phyloP scores from a whole-genome alignment of 106 monocot genomes.

The Dendrobium huoshanense region DNA sequence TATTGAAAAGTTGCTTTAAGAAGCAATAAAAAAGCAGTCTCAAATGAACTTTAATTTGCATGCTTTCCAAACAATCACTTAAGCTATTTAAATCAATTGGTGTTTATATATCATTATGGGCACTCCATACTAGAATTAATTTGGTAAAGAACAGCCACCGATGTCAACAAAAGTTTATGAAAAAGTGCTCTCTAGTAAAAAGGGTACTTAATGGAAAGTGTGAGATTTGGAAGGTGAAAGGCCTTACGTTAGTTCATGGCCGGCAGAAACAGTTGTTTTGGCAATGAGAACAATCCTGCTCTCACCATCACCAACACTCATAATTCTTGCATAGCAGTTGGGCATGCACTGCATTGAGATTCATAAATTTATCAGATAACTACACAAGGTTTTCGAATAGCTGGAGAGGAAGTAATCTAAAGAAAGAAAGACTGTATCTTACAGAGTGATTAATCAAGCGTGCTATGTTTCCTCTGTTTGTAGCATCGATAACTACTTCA shows the following conservation, averaged over 20 bases:
- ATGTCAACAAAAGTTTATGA: neutral
- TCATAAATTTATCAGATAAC: neutral
- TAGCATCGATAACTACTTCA: constrained; percentile 94
- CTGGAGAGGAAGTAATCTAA: neutral
- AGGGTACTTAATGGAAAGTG: neutral
- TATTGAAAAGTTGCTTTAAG: no score
- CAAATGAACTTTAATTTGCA: neutral
- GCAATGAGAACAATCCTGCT: constrained; percentile 88
- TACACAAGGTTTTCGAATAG: neutral
- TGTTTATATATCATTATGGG: no score
- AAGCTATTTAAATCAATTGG: neutral
- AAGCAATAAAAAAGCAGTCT: no score
- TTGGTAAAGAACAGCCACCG: no score
- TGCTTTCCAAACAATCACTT: neutral
- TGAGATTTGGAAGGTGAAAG: neutral
- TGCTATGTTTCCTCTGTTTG: constrained; percentile 90
- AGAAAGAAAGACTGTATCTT: constrained; percentile 15
- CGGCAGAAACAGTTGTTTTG: constrained; percentile 61
- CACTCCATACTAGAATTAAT: no score
- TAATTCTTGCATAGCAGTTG: constrained; percentile 97
- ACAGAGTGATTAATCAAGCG: constrained; percentile 96
- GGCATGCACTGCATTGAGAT: constrained; percentile 77
- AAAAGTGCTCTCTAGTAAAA: neutral
- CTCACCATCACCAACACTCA: constrained; percentile 78
- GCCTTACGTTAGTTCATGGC: constrained; percentile 79